A percentile compares a stretch with the other conserved stretches of the same genome.
phyloP scores from a whole-genome alignment of 306 rosid species.

The Casuarina glauca region DNA sequence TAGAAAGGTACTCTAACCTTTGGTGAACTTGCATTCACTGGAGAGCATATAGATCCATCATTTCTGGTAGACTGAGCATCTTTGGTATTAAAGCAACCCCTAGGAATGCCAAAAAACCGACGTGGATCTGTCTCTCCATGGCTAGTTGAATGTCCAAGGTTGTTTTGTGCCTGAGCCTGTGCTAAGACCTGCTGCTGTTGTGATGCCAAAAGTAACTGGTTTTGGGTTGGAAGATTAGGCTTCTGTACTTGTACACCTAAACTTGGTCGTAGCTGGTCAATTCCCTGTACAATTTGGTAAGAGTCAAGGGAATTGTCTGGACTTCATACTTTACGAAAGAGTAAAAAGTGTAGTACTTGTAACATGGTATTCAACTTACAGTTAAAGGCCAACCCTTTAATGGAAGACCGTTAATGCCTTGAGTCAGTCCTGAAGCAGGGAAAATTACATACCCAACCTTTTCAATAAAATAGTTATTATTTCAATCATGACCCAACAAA shows the following conservation, averaged over 20 bases:
- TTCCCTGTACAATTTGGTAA: conserved; percentile 54
- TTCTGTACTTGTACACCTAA: conserved; percentile 80
- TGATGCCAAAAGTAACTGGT: conserved; percentile 67
- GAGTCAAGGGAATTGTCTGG: conserved; percentile 27
- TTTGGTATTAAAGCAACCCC: conserved; percentile 67
- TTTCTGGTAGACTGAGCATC: conserved; percentile 66
- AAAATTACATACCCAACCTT: conserved; percentile 8
- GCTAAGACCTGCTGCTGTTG: conserved; percentile 78
- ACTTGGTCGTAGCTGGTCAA: conserved; percentile 80
- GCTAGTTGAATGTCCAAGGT: conserved; percentile 51
- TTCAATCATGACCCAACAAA: not conserved
- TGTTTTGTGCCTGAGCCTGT: conserved; percentile 75
- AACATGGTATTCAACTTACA: conserved; percentile 58
- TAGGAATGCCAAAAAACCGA: conserved; percentile 69
- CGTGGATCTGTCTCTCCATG: conserved; percentile 82
- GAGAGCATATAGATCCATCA: conserved; percentile 79
- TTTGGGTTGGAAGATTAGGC: conserved; percentile 59
- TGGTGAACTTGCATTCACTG: conserved; percentile 73
- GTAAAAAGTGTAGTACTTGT: not conserved
- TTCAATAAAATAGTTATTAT: conserved; percentile 6
- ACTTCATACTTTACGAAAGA: not conserved
- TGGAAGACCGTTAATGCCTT: conserved; percentile 71
- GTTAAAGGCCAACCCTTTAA: conserved; percentile 92
- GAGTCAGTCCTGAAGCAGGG: conserved; percentile 60
- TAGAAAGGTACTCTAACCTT: conserved; percentile 51